Base-by-base conservation (phyloP, 495 filamentous ascomycete genomes). In the Apiosordaria backusii region DNA sequence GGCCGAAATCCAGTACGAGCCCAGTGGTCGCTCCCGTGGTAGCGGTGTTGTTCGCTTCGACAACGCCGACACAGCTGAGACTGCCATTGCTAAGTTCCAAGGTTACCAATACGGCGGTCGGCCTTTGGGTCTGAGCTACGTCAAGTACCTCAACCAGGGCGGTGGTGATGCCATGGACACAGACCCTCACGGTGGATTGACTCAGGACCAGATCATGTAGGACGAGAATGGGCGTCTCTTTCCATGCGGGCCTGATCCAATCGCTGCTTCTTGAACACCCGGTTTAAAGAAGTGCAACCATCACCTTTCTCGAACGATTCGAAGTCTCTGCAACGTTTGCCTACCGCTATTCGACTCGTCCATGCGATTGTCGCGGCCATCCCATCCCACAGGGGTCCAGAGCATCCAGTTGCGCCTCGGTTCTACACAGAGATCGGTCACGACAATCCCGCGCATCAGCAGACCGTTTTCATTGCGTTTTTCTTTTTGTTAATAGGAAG, bases 131-230 rank as follows among this genome's bases (percentile, higher is more conserved):
- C 85, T 99, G 65, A 91, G 86, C 70, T 98, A 90, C 77, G 93
- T 97, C 79, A 93, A 93, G 75, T 98, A 98, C 78, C 78, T 88
- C 72, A 92, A 86, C 69, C 82, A 84, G 0, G 84, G 81, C 27
- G 79, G 81, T 64, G 86, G 85, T 19, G 92, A 93, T 71, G 84
- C 81, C 68, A 96, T 95, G 90, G 92, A 97, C 70, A 90, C 86
- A 29, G 89, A 95, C 69, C 80, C 85, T n/a, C 87, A 90, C 21
- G 87, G 82, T 61, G 86, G 85, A 65, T 76, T 97, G 70, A 96
- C 92, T 3, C 95, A 99, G 76, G 95, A 97, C 72, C 94, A 99
- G 82, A 97, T 99, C 78, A 97, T 97, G 94, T 99, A 61, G 22
- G 24, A 3, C 35, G 16, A 45, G 35, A 7, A 45, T 45, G 35